Percentiles rank a stretch among this genome's conserved stretches.
Conservation (phyloP, 129 eudicot genomes). For the Flaveria ramosissima region DNA sequence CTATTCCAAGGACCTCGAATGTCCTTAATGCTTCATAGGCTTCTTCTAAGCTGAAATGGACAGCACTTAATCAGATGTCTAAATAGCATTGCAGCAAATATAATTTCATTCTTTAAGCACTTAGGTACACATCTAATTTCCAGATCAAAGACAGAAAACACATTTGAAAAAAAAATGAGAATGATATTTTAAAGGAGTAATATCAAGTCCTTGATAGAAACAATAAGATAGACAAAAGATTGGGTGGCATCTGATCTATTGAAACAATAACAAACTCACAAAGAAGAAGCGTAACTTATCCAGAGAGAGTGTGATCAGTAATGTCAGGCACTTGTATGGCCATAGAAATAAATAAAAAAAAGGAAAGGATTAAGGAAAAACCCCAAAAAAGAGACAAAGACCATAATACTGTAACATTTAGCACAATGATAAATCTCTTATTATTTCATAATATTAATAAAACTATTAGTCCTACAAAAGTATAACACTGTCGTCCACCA, state of each 20-base stretch:
- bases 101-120: neutral
- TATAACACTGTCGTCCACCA: neutral
- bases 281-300: neutral
- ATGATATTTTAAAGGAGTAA: neutral
- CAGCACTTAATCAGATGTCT: constrained; percentile 21
- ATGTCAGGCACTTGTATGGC: neutral
- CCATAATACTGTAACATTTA: neutral
- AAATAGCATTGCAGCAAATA: constrained; percentile 10
- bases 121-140: neutral
- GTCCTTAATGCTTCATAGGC: constrained; percentile 75
- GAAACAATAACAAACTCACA: constrained; percentile 9
- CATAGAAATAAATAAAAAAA: neutral
- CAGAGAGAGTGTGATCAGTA: neutral
- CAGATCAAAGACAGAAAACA: constrained; percentile 2
- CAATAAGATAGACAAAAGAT: constrained; percentile 13
- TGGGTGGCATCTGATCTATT: neutral
- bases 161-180: neutral
- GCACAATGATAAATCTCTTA: neutral
- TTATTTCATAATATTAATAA: neutral
- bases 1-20: constrained; percentile 73
- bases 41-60: constrained; percentile 70
- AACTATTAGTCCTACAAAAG: neutral
- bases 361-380: neutral
- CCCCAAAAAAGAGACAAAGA: neutral
- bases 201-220: neutral